These are phyloP conservation scores for Microdochium trichocladiopsis DNA, from an alignment of 2,329 filamentous ascomycete species.

Conservation along the genomic window DNA sequence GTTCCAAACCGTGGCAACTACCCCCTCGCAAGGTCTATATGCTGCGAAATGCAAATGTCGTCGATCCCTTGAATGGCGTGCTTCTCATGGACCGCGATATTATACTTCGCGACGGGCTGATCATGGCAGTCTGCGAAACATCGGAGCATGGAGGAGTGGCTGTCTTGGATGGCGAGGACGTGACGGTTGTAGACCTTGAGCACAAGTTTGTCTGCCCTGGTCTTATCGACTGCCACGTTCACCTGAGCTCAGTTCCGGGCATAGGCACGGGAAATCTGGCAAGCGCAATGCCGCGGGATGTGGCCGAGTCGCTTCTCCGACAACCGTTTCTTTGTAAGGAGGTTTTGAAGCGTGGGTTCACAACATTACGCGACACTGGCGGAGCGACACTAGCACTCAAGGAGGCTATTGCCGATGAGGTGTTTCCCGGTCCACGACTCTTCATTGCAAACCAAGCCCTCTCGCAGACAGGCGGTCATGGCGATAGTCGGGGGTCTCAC, in stretches of 20 bases:
- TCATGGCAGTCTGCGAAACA: slow-evolving; percentile 15
- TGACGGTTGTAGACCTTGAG: slow-evolving; percentile 27
- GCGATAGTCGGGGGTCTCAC: slow-evolving; percentile 38
- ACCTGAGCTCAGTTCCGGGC: slow-evolving; percentile 36
- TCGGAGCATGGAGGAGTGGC: neutral
- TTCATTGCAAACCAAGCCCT: slow-evolving; percentile 48
- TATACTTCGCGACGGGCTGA: slow-evolving; percentile 24
- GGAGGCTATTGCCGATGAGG: slow-evolving; percentile 47
- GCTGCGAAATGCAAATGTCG: slow-evolving; percentile 34
- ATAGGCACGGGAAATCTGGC: slow-evolving; percentile 20
- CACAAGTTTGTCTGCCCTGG: slow-evolving; percentile 40
- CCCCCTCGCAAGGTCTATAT: slow-evolving; percentile 22
- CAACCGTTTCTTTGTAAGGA: slow-evolving; percentile 38
- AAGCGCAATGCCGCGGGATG: slow-evolving; percentile 25
- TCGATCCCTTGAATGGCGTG: slow-evolving; percentile 28
- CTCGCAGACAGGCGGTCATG: slow-evolving; percentile 52
- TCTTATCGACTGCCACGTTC: slow-evolving; percentile 44
- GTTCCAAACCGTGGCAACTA: slow-evolving; percentile 27
- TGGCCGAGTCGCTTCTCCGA: slow-evolving; percentile 29
- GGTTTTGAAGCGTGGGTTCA: slow-evolving; percentile 52
- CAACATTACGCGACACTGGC: slow-evolving; percentile 49
- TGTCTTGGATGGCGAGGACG: slow-evolving; percentile 9
- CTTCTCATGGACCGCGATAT: slow-evolving; percentile 21
- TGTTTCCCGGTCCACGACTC: slow-evolving; percentile 46
- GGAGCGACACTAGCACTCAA: slow-evolving; percentile 48